Evolutionary conservation across 495 filamentous ascomycete genomes (phyloP), one percentile per base, ranked within the genome.

Genomic region (Letharia columbiana): DNA sequence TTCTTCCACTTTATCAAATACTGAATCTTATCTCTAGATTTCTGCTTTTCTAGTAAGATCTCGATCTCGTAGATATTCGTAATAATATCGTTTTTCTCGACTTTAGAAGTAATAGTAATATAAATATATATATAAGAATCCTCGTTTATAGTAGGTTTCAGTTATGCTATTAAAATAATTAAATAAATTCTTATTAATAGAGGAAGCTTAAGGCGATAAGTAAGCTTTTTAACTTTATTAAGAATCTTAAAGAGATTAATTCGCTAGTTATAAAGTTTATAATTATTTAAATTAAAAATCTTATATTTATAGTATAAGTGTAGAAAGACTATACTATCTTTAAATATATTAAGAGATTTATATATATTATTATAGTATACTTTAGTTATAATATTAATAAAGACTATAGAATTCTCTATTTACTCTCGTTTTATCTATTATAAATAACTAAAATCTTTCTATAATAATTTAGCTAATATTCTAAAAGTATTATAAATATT

Each of bases 191-290:
- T 44, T 60, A 42, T 35, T 39, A 63, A 45, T 59, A 47, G 10
- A 44, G 28, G 40, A 41, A 62, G 23, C 15, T 49, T 61, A 33
- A 60, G 28, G 10, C 28, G 45, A 13, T 61, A 61, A 56, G 11
- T 23, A 2, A 33, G 10, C 8, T 40, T 60, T 41, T 40, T 31
- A 15, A 42, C 56, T 35, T 44, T 45, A 31, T 67, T 67, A 67
- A 57, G 11, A 12, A n/a, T 45, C 4, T 58, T 28, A 63, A 62
- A 44, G 10, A 20, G 23, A 59, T 42, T 47, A 17, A 42, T 17
- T 12, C 45, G 10, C 17, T 66, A 54, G 13, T 66, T 49, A 39
- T 60, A 37, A 39, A 35, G 41, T 20, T 63, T 63, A 63, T 47
- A 52, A 17, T 63, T 50, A 35, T 6, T 20, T n/a, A 50, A 0